Percentiles rank a stretch among this genome's conserved stretches.
Evolutionary conservation across 2,329 filamentous ascomycete species (phyloP).

Genomic region (Verticillium zaregamsianum): DNA sequence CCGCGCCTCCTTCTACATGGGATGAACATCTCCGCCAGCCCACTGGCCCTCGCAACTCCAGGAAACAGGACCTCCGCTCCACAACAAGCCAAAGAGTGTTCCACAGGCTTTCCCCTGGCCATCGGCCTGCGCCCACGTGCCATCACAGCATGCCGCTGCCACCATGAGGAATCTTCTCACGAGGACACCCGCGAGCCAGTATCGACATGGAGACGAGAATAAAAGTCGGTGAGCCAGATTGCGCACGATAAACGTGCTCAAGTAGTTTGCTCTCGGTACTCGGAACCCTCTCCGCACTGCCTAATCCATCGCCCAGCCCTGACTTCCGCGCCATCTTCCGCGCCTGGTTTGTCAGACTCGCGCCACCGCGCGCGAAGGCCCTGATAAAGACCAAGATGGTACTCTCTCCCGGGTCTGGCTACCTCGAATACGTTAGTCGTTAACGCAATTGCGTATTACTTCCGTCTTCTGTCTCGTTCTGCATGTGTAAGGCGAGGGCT

Average conservation of each 20-base stretch:
- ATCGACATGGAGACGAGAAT: not conserved
- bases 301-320: not conserved
- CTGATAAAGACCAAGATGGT: not conserved
- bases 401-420: not conserved
- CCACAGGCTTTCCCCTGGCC: not conserved
- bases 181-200: not conserved
- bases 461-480: not conserved
- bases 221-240: not conserved
- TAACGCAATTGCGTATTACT: not conserved
- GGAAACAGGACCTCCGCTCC: not conserved
- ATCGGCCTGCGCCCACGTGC: not conserved
- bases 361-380: not conserved
- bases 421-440: not conserved
- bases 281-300: not conserved
- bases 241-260: not conserved
- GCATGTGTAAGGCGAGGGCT: not conserved
- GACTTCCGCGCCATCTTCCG: not conserved
- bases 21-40: not conserved
- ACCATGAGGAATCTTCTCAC: not conserved
- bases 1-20: not conserved
- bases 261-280: not conserved
- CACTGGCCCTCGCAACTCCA: not conserved
- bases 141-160: not conserved
- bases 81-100: not conserved
- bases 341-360: not conserved